phyloP scores from a whole-genome alignment of 306 rosid genomes.

The Prosopis cineraria region DNA sequence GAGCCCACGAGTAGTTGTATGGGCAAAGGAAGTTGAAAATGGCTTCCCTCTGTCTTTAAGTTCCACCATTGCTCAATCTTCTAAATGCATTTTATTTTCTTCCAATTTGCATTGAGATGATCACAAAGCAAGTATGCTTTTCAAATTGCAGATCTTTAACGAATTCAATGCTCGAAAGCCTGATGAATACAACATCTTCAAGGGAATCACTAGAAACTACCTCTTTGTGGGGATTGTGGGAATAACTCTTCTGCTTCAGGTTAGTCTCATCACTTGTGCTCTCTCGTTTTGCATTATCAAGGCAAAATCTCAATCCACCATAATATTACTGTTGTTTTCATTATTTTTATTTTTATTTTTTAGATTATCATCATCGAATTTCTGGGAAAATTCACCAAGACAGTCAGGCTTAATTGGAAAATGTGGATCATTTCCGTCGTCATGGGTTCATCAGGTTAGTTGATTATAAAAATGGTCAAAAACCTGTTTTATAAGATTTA shows the following conservation, averaged over 20 bases:
- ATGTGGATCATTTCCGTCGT: conserved; percentile 71
- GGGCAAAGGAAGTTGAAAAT: background rate
- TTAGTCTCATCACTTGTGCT: conserved; percentile 31
- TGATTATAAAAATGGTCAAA: background rate
- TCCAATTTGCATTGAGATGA: conserved; percentile 10
- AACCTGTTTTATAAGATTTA: background rate
- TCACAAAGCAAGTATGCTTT: conserved; percentile 23
- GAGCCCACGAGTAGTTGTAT: background rate
- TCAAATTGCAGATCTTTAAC: conserved; percentile 66
- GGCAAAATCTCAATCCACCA: background rate
- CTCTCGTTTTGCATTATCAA: conserved; percentile 7
- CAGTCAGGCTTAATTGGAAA: conserved; percentile 74
- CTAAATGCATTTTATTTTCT: background rate
- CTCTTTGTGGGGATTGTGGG: conserved; percentile 81
- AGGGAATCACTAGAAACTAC: conserved; percentile 67
- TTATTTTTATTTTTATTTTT: too few species aligned
- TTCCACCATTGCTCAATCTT: background rate
- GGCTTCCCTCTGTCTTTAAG: background rate
- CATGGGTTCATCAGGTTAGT: conserved; percentile 72
- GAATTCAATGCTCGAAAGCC: conserved; percentile 96
- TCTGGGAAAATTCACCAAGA: conserved; percentile 74
- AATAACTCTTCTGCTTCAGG: conserved; percentile 80
- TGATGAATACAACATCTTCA: conserved; percentile 73
- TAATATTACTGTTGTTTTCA: background rate
- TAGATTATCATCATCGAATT: conserved; percentile 75